Conservation (phyloP, 176 grass and related monocot species). For the Bolboschoenus planiculmis region DNA sequence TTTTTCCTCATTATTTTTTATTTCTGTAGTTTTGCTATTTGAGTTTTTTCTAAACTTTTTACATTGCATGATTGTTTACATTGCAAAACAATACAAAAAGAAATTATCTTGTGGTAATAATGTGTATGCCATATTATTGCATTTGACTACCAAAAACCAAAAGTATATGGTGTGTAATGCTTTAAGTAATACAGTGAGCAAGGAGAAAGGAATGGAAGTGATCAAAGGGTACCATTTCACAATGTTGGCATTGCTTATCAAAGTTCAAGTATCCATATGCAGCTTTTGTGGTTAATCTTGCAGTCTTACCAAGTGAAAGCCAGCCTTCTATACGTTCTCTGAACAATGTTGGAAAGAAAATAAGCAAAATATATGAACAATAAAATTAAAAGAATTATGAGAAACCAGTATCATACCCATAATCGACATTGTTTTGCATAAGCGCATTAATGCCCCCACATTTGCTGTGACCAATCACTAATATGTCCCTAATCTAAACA, state of each 20-base stretch:
- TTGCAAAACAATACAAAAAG: neutral
- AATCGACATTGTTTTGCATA: constrained; percentile 54
- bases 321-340: constrained; percentile 76
- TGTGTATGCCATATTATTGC: neutral
- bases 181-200: neutral
- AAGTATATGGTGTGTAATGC: neutral
- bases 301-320: constrained; percentile 74
- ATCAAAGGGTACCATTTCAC: constrained; percentile 60
- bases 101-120: neutral
- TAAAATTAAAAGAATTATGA: neutral
- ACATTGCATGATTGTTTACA: neutral
- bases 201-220: neutral
- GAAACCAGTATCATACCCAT: constrained; percentile 42
- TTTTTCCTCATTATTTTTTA: neutral
- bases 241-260: constrained; percentile 81
- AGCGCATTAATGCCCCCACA: constrained; percentile 93
- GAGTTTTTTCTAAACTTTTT: neutral
- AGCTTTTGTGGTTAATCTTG: constrained; percentile 83
- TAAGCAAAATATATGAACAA: constrained; percentile 21
- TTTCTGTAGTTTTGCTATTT: neutral
- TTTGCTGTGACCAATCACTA: constrained; percentile 86
- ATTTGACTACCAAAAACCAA: neutral
- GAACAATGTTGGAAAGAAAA: constrained; percentile 19
- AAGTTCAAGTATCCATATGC: constrained; percentile 83
- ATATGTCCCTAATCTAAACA: constrained; percentile 59